Conservation (phyloP, 441 rosid species). For the Adansonia grandidieri region DNA sequence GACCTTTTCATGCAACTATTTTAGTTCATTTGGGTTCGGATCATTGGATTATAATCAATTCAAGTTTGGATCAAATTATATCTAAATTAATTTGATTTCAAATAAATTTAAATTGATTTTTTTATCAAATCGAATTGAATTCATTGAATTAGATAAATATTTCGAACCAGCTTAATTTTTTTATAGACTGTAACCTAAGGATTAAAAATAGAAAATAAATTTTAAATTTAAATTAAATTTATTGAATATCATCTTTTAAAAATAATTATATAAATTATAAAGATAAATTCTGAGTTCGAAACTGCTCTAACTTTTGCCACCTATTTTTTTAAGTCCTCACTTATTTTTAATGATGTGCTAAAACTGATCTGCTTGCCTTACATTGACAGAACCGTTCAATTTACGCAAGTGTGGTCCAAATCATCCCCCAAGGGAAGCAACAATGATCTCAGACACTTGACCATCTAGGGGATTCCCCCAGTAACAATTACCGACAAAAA, state of each 20-base stretch:
- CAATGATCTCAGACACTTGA: neutral
- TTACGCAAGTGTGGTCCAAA: conserved; percentile 9
- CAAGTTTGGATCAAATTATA: too few species aligned
- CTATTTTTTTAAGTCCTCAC: neutral
- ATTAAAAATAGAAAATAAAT: too few species aligned
- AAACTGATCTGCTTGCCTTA: neutral
- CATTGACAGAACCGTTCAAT: neutral
- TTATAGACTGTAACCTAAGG: too few species aligned
- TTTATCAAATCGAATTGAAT: neutral
- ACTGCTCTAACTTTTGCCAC: neutral
- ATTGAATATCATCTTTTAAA: too few species aligned
- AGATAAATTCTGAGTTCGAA: neutral
- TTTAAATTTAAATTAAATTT: too few species aligned
- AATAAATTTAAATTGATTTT: too few species aligned
- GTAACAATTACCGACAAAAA: conserved; percentile 21
- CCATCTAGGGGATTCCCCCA: neutral
- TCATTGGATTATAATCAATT: too few species aligned
- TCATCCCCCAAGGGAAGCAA: neutral
- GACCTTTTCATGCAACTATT: too few species aligned
- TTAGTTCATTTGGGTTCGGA: too few species aligned
- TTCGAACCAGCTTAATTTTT: too few species aligned
- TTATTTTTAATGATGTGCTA: neutral
- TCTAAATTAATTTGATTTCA: neutral
- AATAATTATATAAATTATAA: too few species aligned
- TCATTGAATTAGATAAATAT: too few species aligned